A percentile compares a stretch with the other conserved stretches of the same genome.
These are phyloP conservation scores for Paraglomus occultum DNA, from an alignment of 192 early-diverging fungal genomes.

Conservation along the genomic window DNA sequence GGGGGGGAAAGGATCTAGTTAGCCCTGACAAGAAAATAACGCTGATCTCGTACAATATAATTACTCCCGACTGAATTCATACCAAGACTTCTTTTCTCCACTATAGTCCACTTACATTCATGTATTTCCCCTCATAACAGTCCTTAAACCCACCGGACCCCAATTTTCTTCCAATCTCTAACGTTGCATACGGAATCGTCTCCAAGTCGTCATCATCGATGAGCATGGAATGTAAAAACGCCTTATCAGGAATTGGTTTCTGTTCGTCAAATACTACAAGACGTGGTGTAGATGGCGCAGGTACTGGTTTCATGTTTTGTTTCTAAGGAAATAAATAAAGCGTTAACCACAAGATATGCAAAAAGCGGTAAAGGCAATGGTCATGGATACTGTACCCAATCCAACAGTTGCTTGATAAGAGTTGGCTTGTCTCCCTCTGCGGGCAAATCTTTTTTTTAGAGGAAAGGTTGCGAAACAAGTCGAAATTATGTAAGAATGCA, in stretches of 20 bases:
- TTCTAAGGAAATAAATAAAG: slow-evolving; percentile 39
- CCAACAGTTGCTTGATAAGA: slow-evolving; percentile 57
- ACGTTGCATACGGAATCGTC: slow-evolving; percentile 59
- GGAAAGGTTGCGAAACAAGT: not conserved
- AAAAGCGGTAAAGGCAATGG: not conserved
- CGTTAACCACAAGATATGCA: not conserved
- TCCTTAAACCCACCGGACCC: slow-evolving; percentile 80
- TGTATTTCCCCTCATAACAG: slow-evolving; percentile 66
- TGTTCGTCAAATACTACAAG: slow-evolving; percentile 51
- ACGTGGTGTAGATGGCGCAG: slow-evolving; percentile 64
- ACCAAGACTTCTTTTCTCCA: not conserved
- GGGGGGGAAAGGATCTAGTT: too few species aligned
- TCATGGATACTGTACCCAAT: slow-evolving; percentile 50
- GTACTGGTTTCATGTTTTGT: slow-evolving; percentile 63
- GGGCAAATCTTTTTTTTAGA: slow-evolving; percentile 47
- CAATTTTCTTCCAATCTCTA: slow-evolving; percentile 62
- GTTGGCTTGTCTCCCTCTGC: slow-evolving; percentile 62
- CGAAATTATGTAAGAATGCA: not conserved
- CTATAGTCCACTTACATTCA: slow-evolving; percentile 40
- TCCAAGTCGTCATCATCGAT: slow-evolving; percentile 42
- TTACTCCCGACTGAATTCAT: not conserved
- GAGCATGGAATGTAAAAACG: slow-evolving; percentile 46
- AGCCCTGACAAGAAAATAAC: not conserved
- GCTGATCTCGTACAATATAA: not conserved
- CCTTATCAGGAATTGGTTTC: slow-evolving; percentile 38